phyloP scores from a whole-genome alignment of 2,329 filamentous ascomycete species.

The Ambrosiella cleistominuta region DNA sequence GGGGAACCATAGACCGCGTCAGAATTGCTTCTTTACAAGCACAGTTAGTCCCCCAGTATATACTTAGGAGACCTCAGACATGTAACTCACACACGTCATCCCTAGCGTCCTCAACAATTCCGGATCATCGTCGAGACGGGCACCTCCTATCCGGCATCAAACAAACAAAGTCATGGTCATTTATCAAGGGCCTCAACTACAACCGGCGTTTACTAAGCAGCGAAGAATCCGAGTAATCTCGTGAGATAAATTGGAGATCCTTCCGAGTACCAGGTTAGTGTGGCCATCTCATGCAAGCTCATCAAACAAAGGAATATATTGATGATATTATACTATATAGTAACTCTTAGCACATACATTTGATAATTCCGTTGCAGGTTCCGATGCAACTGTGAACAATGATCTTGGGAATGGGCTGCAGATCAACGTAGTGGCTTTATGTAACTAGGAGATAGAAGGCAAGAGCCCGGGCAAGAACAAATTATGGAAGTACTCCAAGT shows the following conservation, averaged over 20 bases:
- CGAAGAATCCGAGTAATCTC: conserved; percentile 13
- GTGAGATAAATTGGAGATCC: not conserved
- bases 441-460: too few relatives aligned
- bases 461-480: too few relatives aligned
- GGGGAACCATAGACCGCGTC: conserved; percentile 26
- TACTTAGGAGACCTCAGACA: not conserved
- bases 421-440: too few relatives aligned
- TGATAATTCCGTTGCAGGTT: not conserved
- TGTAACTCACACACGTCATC: not conserved
- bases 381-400: too few relatives aligned
- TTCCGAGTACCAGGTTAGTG: not conserved
- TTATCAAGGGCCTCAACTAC: conserved; percentile 15
- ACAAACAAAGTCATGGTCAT: conserved; percentile 17
- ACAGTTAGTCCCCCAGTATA: conserved; percentile 23
- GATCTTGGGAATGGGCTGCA: too few relatives aligned
- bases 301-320: not conserved
- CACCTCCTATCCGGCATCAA: conserved; percentile 15
- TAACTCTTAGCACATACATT: not conserved
- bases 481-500: not conserved
- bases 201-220: conserved; percentile 19
- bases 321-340: not conserved
- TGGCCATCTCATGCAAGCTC: not conserved
- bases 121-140: not conserved
- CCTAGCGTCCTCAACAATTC: conserved; percentile 1
- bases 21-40: conserved; percentile 31